These are phyloP conservation scores for Heliosperma pusillum DNA, from an alignment of 148 eudicot genomes.

Conservation along the genomic window DNA sequence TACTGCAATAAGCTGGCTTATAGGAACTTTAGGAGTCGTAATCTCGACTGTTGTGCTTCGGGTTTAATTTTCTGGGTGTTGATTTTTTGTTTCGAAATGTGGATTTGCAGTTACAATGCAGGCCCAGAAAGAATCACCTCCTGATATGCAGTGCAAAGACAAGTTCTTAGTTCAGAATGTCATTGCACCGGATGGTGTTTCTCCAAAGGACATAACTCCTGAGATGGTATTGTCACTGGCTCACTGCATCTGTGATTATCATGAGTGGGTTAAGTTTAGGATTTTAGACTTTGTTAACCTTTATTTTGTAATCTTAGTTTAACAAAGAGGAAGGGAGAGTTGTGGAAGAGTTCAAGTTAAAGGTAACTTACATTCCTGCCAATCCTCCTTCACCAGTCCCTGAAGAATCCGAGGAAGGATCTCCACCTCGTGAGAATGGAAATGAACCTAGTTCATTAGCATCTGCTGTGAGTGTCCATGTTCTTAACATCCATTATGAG, in stretches of 20 bases:
- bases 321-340: slow-evolving; percentile 64
- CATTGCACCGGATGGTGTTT: slow-evolving; percentile 48
- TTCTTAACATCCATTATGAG: background rate
- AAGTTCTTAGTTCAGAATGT: slow-evolving; percentile 83
- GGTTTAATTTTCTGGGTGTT: background rate
- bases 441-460: slow-evolving; percentile 41
- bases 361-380: slow-evolving; percentile 72
- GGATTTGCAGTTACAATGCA: slow-evolving; percentile 73
- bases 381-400: slow-evolving; percentile 97
- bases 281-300: slow-evolving; percentile 20
- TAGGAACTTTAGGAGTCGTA: background rate
- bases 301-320: slow-evolving; percentile 42
- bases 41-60: background rate
- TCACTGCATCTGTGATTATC: slow-evolving; percentile 12
- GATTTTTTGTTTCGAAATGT: slow-evolving; percentile 11
- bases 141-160: slow-evolving; percentile 86
- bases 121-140: slow-evolving; percentile 78
- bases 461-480: slow-evolving; percentile 49
- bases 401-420: slow-evolving; percentile 86
- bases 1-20: background rate
- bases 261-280: background rate
- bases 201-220: slow-evolving; percentile 55
- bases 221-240: slow-evolving; percentile 51
- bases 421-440: slow-evolving; percentile 75
- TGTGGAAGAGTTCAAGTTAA: slow-evolving; percentile 68